Percentiles rank a stretch among this genome's conserved stretches.
phyloP scores from a whole-genome alignment of 2,329 filamentous ascomycete genomes.

The Colletotrichum salicis region DNA sequence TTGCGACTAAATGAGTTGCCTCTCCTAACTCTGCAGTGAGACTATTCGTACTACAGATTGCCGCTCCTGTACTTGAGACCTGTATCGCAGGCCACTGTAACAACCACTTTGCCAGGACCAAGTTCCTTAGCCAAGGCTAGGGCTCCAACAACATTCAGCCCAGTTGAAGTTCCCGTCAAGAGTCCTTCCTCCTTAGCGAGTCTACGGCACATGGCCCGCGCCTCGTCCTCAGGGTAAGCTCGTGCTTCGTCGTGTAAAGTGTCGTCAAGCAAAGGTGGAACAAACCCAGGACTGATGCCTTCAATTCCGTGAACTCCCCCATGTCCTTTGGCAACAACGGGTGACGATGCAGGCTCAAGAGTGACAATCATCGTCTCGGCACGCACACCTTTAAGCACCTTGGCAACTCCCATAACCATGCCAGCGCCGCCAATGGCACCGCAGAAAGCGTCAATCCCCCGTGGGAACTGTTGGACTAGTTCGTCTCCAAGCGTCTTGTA shows the following conservation, averaged over 20 bases:
- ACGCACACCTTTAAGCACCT: constrained; percentile 3
- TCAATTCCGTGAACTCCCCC: constrained; percentile 21
- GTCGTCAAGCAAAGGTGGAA: constrained; percentile 13
- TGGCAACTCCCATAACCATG: constrained; percentile 32
- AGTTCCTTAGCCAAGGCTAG: constrained; percentile 21
- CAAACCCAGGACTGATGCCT: constrained; percentile 13
- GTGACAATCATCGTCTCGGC: constrained; percentile 4
- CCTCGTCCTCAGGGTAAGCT: constrained; percentile 15
- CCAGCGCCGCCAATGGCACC: constrained; percentile 33
- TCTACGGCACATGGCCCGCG: constrained; percentile 24
- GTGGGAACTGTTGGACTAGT: constrained; percentile 7
- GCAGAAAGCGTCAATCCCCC: constrained; percentile 34
- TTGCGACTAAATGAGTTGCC: not conserved
- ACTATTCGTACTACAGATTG: constrained; percentile 2
- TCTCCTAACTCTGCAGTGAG: not conserved
- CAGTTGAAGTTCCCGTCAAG: constrained; percentile 17
- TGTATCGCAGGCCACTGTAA: constrained; percentile 31
- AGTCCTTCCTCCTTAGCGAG: constrained; percentile 27
- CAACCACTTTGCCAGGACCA: constrained; percentile 14
- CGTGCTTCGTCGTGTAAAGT: constrained; percentile 18
- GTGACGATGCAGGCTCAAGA: constrained; percentile 19
- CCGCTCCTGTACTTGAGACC: constrained; percentile 24
- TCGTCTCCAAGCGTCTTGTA: constrained; percentile 29
- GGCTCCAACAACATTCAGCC: constrained; percentile 6
- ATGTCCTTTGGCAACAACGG: not conserved